A percentile compares a stretch with the other conserved stretches of the same genome.
These are phyloP conservation scores for Beauveria scarabaeidicola DNA, from an alignment of 2,329 filamentous ascomycete genomes.

Conservation along the genomic window DNA sequence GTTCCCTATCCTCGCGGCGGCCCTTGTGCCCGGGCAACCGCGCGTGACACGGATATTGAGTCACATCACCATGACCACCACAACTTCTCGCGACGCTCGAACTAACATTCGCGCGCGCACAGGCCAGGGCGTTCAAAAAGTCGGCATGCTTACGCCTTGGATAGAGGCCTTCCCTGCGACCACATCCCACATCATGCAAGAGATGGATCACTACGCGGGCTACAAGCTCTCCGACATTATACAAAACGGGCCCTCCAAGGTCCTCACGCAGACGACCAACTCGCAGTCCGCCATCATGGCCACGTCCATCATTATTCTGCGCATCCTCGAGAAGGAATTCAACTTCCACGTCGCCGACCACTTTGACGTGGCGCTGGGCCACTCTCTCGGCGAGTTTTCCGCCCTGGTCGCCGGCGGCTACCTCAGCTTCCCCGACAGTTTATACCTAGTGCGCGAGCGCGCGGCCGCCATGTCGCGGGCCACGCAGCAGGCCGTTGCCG, in stretches of 20 bases:
- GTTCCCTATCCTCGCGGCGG: neutral
- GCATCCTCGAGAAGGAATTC: constrained; percentile 79
- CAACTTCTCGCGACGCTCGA: neutral
- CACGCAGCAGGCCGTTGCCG: constrained; percentile 54
- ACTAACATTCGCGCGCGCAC: constrained; percentile 4
- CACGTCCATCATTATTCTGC: constrained; percentile 80
- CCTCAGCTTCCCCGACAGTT: constrained; percentile 66
- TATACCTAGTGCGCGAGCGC: constrained; percentile 66
- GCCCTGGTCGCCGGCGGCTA: constrained; percentile 81
- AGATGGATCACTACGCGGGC: constrained; percentile 72
- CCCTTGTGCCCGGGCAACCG: neutral
- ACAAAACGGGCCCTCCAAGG: constrained; percentile 65
- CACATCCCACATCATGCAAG: constrained; percentile 66
- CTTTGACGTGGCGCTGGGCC: constrained; percentile 77
- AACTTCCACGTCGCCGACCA: constrained; percentile 61
- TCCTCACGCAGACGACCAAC: constrained; percentile 74
- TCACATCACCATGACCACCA: neutral
- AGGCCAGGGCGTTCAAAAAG: constrained; percentile 85
- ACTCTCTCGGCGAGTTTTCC: constrained; percentile 89
- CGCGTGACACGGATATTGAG: neutral
- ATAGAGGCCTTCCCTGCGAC: constrained; percentile 76
- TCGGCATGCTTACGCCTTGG: constrained; percentile 83
- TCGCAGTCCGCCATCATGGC: constrained; percentile 96
- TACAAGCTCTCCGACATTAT: constrained; percentile 72
- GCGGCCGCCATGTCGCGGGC: constrained; percentile 79